Evolutionary conservation across 805 yeast genomes (phyloP).

Genomic region (Sugiyamaella mastotermitis): DNA sequence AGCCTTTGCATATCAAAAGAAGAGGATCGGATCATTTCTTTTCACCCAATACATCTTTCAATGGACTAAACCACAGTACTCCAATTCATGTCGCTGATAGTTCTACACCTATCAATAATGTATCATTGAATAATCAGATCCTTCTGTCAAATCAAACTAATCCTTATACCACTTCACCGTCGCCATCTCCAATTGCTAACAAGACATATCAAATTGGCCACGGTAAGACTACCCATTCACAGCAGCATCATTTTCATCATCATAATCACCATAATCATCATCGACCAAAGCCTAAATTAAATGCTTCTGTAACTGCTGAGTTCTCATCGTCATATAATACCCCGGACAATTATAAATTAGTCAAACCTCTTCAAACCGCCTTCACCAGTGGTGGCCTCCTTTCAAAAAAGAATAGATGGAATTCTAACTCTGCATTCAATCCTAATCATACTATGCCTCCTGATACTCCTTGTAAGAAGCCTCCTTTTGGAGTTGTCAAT

Average conservation of each 20-base stretch:
- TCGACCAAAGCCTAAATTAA: conserved; percentile 13
- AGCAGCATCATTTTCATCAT: not conserved
- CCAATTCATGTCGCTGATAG: conserved; percentile 3
- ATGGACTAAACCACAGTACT: conserved; percentile 1
- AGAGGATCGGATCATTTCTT: conserved; percentile 15
- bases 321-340: conserved; percentile 31
- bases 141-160: not conserved
- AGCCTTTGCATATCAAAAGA: conserved; percentile 6
- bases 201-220: too few relatives aligned
- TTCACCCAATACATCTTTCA: conserved; percentile 2
- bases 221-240: conserved; percentile 4
- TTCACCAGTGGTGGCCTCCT: conserved; percentile 69
- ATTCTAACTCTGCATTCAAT: conserved; percentile 14
- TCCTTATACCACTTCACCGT: conserved; percentile 17
- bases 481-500: conserved; percentile 20
- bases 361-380: conserved; percentile 81
- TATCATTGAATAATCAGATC: not conserved
- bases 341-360: conserved; percentile 58
- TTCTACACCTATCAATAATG: not conserved
- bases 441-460: conserved; percentile 39
- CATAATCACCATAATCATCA: not conserved
- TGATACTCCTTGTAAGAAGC: conserved; percentile 58
- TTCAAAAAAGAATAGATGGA: conserved; percentile 49
- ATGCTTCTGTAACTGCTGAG: conserved; percentile 16
- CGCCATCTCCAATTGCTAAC: conserved; percentile 17